A percentile compares a stretch with the other conserved stretches of the same genome.
Evolutionary conservation across 441 rosid genomes (phyloP).

Genomic region (Francoa sonchifolia): DNA sequence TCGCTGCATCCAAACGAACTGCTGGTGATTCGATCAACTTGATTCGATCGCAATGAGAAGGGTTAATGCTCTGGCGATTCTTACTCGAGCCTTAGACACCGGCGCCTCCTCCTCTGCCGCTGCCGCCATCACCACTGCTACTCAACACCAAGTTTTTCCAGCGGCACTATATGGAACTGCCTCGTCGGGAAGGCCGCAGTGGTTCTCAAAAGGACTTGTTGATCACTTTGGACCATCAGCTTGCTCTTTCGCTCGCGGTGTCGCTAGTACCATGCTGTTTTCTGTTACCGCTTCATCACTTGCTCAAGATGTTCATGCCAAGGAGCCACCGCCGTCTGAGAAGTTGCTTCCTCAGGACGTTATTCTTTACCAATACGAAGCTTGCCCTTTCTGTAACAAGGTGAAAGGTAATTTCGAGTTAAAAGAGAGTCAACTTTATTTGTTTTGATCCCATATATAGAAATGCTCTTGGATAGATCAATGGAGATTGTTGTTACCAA

Average conservation of each 20-base stretch:
- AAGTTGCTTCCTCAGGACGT: slow-evolving; percentile 52
- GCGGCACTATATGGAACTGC: slow-evolving; percentile 22
- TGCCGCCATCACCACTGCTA: background rate
- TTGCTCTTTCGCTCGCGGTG: slow-evolving; percentile 27
- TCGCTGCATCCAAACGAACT: no score
- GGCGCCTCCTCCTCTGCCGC: slow-evolving; percentile 8
- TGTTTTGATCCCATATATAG: background rate
- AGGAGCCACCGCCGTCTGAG: slow-evolving; percentile 25
- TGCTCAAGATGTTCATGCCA: slow-evolving; percentile 41
- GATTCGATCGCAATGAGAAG: slow-evolving; percentile 36
- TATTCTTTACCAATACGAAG: slow-evolving; percentile 83
- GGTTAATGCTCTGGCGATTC: slow-evolving; percentile 25
- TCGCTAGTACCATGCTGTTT: slow-evolving; percentile 30
- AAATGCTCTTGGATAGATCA: background rate
- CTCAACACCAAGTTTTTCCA: slow-evolving; percentile 25
- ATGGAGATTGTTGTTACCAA: no score
- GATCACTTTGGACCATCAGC: slow-evolving; percentile 17
- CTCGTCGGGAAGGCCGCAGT: slow-evolving; percentile 14
- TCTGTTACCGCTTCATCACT: slow-evolving; percentile 43
- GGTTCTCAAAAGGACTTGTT: slow-evolving; percentile 20
- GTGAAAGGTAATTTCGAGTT: slow-evolving; percentile 46
- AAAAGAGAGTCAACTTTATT: background rate
- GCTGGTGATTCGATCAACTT: background rate
- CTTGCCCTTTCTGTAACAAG: slow-evolving; percentile 96
- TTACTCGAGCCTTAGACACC: slow-evolving; percentile 25